Base-by-base conservation (phyloP, 1,284 basidiomycete genomes). In the Ustilago bromivora region DNA sequence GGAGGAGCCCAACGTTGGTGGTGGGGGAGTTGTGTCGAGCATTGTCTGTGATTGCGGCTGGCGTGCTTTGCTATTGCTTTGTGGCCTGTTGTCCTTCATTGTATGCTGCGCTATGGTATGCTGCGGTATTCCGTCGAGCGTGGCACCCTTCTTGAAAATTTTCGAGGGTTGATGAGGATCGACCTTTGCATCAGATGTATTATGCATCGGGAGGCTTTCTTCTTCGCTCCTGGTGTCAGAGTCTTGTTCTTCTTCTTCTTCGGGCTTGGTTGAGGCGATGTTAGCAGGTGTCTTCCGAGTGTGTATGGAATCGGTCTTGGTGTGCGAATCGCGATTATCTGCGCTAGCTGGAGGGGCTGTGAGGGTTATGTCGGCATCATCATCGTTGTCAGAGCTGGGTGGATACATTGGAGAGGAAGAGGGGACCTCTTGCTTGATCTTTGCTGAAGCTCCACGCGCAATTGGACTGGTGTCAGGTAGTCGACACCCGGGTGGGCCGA, bases 331-430 rank as follows among this genome's bases (percentile, higher is more conserved):
- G 11, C 43, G n/a, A 13, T 3, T 13, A 19, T 41, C n/a, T n/a
- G 47, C 13, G 31, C n/a, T 40, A 35, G 55, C 11, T 15, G 49
- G 41, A 17, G 57, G 57, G 12, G 53, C 62, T 12, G 49, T 70
- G 31, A 70, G 57, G 9, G 68, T 70, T 7, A 34, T 36, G 40
- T 70, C 62, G 8, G 28, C 62, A 13, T 65, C 62, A 4, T 60
- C 62, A 31, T 54, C 52, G 15, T 34, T 19, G 17, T 49, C 47
- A 3, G 15, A 10, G 47, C 31, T 40, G 11, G n/a, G 23, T 17
- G 15, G 28, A 19, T 36, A 28, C 12, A 19, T 19, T 9, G 58
- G 58, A 23, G 46, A 23, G 5, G 13, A 40, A 13, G 47, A n/a
- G 2, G 34, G 47, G 3, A 35, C 17, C 7, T 47, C 43, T 23